phyloP scores from a whole-genome alignment of 441 rosid genomes.

The Gossypium trilobum region DNA sequence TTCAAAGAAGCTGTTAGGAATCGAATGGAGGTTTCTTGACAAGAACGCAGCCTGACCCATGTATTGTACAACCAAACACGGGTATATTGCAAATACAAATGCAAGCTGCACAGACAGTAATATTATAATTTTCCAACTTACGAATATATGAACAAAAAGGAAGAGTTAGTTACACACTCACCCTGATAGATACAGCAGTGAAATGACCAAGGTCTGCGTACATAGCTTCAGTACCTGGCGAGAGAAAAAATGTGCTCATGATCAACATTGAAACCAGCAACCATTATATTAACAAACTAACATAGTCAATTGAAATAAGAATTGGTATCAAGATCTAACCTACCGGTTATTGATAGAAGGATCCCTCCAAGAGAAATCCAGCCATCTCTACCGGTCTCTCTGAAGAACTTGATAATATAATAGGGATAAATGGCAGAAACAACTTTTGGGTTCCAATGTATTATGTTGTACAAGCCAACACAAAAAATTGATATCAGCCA shows the following conservation, averaged over 20 bases:
- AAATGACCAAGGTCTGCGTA: slow-evolving; percentile 93
- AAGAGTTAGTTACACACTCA: slow-evolving; percentile 22
- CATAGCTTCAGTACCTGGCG: slow-evolving; percentile 88
- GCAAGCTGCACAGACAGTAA: slow-evolving; percentile 56
- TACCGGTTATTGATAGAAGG: slow-evolving; percentile 79
- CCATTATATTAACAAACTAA: not conserved
- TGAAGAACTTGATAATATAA: slow-evolving; percentile 68
- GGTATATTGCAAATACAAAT: slow-evolving; percentile 62
- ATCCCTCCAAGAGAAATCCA: slow-evolving; percentile 96
- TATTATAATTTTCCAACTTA: slow-evolving; percentile 17
- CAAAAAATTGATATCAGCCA: slow-evolving; percentile 66
- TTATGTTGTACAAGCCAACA: slow-evolving; percentile 62
- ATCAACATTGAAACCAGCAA: slow-evolving; percentile 1
- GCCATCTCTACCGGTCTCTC: slow-evolving; percentile 60
- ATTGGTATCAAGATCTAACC: slow-evolving; percentile 23
- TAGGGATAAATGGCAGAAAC: slow-evolving; percentile 59
- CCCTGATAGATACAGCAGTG: slow-evolving; percentile 72
- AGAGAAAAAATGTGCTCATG: slow-evolving; percentile 24
- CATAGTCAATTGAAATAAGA: slow-evolving; percentile 6
- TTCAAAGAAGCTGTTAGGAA: slow-evolving; percentile 49
- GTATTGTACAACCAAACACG: slow-evolving; percentile 88
- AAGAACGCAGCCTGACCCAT: slow-evolving; percentile 96
- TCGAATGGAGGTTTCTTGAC: slow-evolving; percentile 43
- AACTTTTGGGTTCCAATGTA: slow-evolving; percentile 68
- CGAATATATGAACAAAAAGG: not conserved